Evolutionary conservation across 257 asterid genomes (phyloP).

Genomic region (Euphrasia confusa): DNA sequence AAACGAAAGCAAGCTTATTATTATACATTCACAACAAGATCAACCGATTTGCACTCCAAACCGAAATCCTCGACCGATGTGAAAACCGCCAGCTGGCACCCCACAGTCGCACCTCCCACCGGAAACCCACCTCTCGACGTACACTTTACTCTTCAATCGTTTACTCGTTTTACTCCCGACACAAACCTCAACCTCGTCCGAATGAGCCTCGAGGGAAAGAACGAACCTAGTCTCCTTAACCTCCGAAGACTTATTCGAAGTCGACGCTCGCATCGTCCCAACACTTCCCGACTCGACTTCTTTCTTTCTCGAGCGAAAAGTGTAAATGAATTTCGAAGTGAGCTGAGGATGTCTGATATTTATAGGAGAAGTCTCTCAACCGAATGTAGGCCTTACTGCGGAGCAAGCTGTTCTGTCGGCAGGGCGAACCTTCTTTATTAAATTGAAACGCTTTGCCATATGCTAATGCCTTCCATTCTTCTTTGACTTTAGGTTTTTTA

Average conservation of each 20-base stretch:
- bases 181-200: constrained; percentile 21
- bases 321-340: constrained; percentile 60
- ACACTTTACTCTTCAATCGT: constrained; percentile 47
- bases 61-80: constrained; percentile 33
- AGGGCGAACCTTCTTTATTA: too few relatives aligned
- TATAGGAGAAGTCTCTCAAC: too few relatives aligned
- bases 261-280: constrained; percentile 75
- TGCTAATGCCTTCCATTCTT: too few relatives aligned
- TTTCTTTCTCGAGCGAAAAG: constrained; percentile 47
- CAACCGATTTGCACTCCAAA: constrained; percentile 51
- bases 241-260: constrained; percentile 36
- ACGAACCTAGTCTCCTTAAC: constrained; percentile 59
- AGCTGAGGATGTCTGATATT: too few relatives aligned
- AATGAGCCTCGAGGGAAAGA: constrained; percentile 40
- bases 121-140: constrained; percentile 61
- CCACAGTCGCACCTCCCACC: constrained; percentile 87
- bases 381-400: too few relatives aligned
- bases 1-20: too few relatives aligned
- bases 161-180: constrained; percentile 35
- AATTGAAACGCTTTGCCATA: too few relatives aligned
- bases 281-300: constrained; percentile 37
- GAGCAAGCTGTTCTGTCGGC: too few relatives aligned
- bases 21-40: constrained; percentile 67
- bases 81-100: constrained; percentile 74
- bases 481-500: too few relatives aligned